phyloP scores from a whole-genome alignment of 2,329 filamentous ascomycete genomes.

The Colletotrichum lupini region DNA sequence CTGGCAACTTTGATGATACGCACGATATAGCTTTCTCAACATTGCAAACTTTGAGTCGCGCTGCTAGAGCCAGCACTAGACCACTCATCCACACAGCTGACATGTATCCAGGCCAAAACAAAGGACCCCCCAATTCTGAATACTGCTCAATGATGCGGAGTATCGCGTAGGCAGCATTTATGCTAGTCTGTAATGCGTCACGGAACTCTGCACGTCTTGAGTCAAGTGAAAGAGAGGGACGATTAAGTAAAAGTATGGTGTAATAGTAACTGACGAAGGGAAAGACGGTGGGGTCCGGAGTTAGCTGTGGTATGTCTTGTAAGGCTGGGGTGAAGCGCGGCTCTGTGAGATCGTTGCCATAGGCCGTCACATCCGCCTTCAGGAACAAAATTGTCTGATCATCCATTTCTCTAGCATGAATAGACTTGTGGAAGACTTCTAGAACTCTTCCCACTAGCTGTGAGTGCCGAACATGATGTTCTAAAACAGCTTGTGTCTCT shows the following conservation, averaged over 20 bases:
- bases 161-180: constrained; percentile 11
- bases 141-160: constrained; percentile 20
- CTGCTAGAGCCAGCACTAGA: constrained; percentile 47
- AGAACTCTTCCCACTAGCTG: constrained; percentile 22
- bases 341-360: constrained; percentile 22
- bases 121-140: constrained; percentile 1
- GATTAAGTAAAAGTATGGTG: constrained; percentile 45
- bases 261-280: constrained; percentile 42
- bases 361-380: constrained; percentile 28
- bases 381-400: constrained; percentile 18
- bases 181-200: constrained; percentile 24
- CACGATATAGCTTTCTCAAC: constrained; percentile 1
- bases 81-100: constrained; percentile 51
- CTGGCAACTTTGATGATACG: not conserved
- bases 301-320: not conserved
- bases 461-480: constrained; percentile 20
- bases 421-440: constrained; percentile 29
- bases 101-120: constrained; percentile 48
- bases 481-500: constrained; percentile 22
- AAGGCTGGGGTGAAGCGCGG: not conserved
- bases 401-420: constrained; percentile 21
- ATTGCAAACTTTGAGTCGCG: constrained; percentile 14
- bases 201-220: constrained; percentile 22
- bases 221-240: constrained; percentile 47
- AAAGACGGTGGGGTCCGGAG: constrained; percentile 20